Evolutionary conservation across 2,329 filamentous ascomycete species (phyloP), one percentile per base, ranked within the genome.

Genomic region (Epichloe bromicola): DNA sequence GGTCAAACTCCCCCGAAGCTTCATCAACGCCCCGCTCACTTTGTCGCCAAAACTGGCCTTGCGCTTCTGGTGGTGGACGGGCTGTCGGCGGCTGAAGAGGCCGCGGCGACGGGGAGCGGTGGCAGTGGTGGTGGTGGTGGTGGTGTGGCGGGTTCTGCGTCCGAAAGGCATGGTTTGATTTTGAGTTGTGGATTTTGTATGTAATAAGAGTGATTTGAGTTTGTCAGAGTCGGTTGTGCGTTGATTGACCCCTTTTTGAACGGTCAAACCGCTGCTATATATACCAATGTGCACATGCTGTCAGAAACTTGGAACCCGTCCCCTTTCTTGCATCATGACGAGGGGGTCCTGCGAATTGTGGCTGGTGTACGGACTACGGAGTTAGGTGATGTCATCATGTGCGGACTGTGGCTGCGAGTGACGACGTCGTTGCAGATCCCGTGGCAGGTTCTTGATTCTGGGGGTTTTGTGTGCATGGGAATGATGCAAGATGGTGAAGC

Each of bases 21-120:
- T 87, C 70, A 86, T 74, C 65, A 91, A 71, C 0, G 85, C 86
- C 17, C 87, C 87, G 47, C 78, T 82, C 58, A 91, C 75, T 68
- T 90, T 91, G 70, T 91, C 86, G 83, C 83, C 57, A 90, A 71
- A 39, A 75, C 79, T 3, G 79, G 75, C 60, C 47, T 82, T 79
- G 61, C 85, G 80, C 63, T 79, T 78, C 50, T 87, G 84, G 63
- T 85, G 82, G 54, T 80, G 76, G 15, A 70, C 69, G 2, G 69
- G 70, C 2, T 55, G 67, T 63, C 62, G 64, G 61, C 61, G 57
- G 60, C 68, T 55, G 15, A 75, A 73, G 48, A 74, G 60, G 15
- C 68, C 65, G 19, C 64, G 65, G 52, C 70, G 72, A 19, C 40
- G 49, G 47, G 67, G 69, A 23, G 69, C 68, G 40, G 72, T 74